Percentiles rank a stretch among this genome's conserved stretches.
These are phyloP conservation scores for Inosperma sp. DNA, from an alignment of 768 basidiomycete species.

Conservation along the genomic window DNA sequence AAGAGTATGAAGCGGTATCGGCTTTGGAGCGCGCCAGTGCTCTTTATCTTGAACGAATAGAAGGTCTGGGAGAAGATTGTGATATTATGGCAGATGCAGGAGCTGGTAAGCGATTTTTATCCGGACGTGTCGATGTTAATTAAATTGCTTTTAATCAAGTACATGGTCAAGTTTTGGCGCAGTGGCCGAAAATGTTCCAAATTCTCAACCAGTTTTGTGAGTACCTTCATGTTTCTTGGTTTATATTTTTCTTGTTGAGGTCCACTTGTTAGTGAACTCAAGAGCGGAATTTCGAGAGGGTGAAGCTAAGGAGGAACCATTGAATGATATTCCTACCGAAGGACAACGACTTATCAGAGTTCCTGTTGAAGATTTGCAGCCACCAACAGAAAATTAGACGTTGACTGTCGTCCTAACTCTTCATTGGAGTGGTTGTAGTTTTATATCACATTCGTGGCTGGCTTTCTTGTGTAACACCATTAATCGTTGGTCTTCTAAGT, in stretches of 20 bases:
- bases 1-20: slow-evolving; percentile 70
- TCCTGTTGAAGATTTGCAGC: slow-evolving; percentile 65
- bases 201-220: slow-evolving; percentile 65
- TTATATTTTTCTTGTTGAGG: not conserved
- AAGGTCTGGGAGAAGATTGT: slow-evolving; percentile 65
- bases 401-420: too few species aligned
- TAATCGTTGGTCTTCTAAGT: too few species aligned
- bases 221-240: slow-evolving; percentile 22
- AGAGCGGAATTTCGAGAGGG: slow-evolving; percentile 32
- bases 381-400: too few species aligned
- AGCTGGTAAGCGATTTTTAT: slow-evolving; percentile 40
- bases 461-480: too few species aligned
- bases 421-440: too few species aligned
- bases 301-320: slow-evolving; percentile 19
- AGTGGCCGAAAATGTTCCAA: slow-evolving; percentile 82
- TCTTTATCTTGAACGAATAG: slow-evolving; percentile 62
- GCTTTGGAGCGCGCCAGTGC: slow-evolving; percentile 64
- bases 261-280: slow-evolving; percentile 48
- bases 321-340: slow-evolving; percentile 16
- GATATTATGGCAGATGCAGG: slow-evolving; percentile 77
- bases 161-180: slow-evolving; percentile 71
- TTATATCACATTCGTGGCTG: too few species aligned
- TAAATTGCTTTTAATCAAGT: slow-evolving; percentile 39
- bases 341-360: slow-evolving; percentile 72
- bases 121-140: not conserved